Percentiles rank a stretch among this genome's conserved stretches.
phyloP scores from a whole-genome alignment of 495 filamentous ascomycete genomes.

The Letharia columbiana region DNA sequence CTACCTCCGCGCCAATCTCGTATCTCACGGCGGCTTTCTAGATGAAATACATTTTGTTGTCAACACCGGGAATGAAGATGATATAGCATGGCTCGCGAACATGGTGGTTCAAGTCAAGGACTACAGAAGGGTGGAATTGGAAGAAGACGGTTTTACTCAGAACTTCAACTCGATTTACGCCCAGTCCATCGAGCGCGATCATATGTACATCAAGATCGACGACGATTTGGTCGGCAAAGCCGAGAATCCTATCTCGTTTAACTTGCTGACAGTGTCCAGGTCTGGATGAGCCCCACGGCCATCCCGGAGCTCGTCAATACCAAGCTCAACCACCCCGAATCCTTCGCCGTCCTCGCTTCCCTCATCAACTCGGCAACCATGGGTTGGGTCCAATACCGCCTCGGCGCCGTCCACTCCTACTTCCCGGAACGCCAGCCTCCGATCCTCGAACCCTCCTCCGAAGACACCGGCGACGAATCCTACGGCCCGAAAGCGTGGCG shows the following conservation, averaged over 20 bases:
- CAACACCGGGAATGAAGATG: slow-evolving; percentile 38
- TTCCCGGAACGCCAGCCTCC: slow-evolving; percentile 31
- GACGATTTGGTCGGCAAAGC: slow-evolving; percentile 35
- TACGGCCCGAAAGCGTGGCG: slow-evolving; percentile 28
- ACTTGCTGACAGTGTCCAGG: slow-evolving; percentile 8
- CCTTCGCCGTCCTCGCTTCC: slow-evolving; percentile 39
- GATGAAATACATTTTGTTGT: slow-evolving; percentile 41
- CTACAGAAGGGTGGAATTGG: slow-evolving; percentile 15
- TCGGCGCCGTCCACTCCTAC: slow-evolving; percentile 39
- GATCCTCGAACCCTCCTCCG: background rate
- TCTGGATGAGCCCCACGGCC: slow-evolving; percentile 41
- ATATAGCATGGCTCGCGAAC: slow-evolving; percentile 36
- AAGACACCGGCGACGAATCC: slow-evolving; percentile 17
- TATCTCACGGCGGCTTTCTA: slow-evolving; percentile 39
- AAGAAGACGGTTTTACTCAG: slow-evolving; percentile 22
- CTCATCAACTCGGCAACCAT: slow-evolving; percentile 40
- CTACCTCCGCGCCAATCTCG: slow-evolving; percentile 42
- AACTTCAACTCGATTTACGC: slow-evolving; percentile 34
- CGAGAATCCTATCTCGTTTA: background rate
- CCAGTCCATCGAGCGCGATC: slow-evolving; percentile 30
- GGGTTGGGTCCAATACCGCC: slow-evolving; percentile 38
- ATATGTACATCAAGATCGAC: slow-evolving; percentile 45
- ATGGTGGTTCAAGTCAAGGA: slow-evolving; percentile 14
- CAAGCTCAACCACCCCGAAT: slow-evolving; percentile 36
- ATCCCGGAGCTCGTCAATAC: slow-evolving; percentile 39